Evolutionary conservation across 148 eudicot genomes (phyloP), one percentile per base, ranked within the genome.

Genomic region (Camellia granthamiana): DNA sequence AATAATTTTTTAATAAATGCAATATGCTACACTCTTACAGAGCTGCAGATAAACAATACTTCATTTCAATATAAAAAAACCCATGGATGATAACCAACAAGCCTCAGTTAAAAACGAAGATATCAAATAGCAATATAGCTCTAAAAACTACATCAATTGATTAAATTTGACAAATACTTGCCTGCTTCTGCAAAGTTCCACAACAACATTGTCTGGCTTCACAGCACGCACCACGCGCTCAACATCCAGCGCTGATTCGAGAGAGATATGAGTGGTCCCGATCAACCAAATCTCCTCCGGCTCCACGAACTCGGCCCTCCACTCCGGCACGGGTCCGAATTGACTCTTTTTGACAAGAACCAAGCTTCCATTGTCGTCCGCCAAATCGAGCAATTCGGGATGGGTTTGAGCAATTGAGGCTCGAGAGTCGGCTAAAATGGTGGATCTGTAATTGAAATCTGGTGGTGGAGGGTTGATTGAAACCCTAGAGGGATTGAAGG

Each of bases 121-220:
- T 30, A 30, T 30, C 38, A 30, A 30, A 30, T 1, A 30, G 38
- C 38, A 30, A 30, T 30, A 30, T 30, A 56, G 77, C 52, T 19
- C 21, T 38, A 49, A 14, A 77, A 3, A 19, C 61, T 43, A 38
- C 52, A 42, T 23, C 38, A 65, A 49, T 12, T 52, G 6, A 59
- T 14, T 3, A 56, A 68, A 60, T 67, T 38, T 18, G 19, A 78
- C 10, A 30, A 68, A 38, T 12, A 91, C 93, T 79, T 91, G 92
- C 99, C 99, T 96, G 90, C 99, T 96, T 70, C 99, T 89, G 15
- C 98, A 96, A 42, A 96, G 98, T 88, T 96, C 99, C 58, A 93
- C 98, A n/a, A 96, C 99, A 41, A 96, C 98, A 83, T 89, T 93
- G 56, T 96, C 98, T 11, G 99, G 99, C 84, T 60, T 80, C n/a